Base-by-base conservation (phyloP, 805 yeast genomes). In the Candida berthetii region DNA sequence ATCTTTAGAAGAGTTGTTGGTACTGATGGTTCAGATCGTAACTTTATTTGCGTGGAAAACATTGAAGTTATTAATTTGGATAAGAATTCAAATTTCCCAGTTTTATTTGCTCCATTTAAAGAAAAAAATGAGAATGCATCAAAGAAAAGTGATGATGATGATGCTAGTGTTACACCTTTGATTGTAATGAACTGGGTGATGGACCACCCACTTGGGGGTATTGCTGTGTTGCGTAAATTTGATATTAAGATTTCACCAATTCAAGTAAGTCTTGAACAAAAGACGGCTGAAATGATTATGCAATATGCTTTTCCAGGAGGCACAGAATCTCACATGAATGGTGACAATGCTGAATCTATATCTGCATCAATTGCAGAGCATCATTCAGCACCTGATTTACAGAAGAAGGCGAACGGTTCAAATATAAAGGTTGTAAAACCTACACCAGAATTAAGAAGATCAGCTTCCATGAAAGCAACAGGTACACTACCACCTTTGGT, bases 161-260 rank as follows among this genome's bases (percentile, higher is more conserved):
- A 20, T 38, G 45, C 5, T 40, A 5, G 7, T 10, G 7, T 15
- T 15, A 46, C 50, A 13, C 65, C 64, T 29, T 59, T 76, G 45
- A 57, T 82, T 7, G 60, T 62, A 7, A 60, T 80, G 2, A 55
- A 63, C 10, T 90, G 98, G 98, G 74, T 78, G n/a, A 76, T 85
- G 80, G 75, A 83, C 40, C 78, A 76, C 41, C 88, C 95, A 0
- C 83, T 91, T 42, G 98, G 96, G 27, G 98, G 98, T 10, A 88
- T 90, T 39, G 75, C 85, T n/a, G 80, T 90, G 19, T 69, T 90
- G 63, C 80, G 78, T 44, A 65, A 72, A 39, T 80, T 87, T 19
- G 76, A 76, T 31, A 67, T 86, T 16, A 60, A 64, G 2, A 58
- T 87, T 15, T 71, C 74, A 40, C 96, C 96, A 1, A 52, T 90